A percentile compares a stretch with the other conserved stretches of the same genome.
phyloP scores from a whole-genome alignment of 108 stramenopile species.

The Cyclotella distinguenda region DNA sequence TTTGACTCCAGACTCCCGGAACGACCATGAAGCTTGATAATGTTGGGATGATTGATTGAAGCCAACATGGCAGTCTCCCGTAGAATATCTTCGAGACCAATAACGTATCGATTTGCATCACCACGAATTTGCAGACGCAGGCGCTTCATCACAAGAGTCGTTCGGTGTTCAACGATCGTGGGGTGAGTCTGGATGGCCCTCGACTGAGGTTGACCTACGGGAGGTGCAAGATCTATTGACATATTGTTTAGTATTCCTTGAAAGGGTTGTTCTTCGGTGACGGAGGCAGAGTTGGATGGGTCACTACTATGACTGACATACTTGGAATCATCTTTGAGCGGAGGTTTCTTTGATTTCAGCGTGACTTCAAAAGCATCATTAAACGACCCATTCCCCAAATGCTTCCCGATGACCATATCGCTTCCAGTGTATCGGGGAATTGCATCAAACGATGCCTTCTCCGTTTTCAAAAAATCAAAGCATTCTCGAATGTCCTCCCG shows the following conservation, averaged over 20 bases:
- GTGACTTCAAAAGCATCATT: slow-evolving; percentile 32
- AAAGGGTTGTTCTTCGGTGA: background rate
- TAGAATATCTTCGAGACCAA: slow-evolving; percentile 31
- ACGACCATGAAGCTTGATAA: slow-evolving; percentile 33
- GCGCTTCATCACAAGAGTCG: slow-evolving; percentile 26
- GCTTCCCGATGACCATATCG: slow-evolving; percentile 22
- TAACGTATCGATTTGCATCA: slow-evolving; percentile 14
- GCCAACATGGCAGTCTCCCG: slow-evolving; percentile 36
- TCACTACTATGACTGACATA: no score
- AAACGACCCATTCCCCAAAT: slow-evolving; percentile 33
- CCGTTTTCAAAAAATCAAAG: background rate
- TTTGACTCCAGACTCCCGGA: slow-evolving; percentile 1
- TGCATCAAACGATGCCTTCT: background rate
- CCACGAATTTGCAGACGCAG: slow-evolving; percentile 19
- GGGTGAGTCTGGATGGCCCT: background rate
- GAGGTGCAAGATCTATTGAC: no score
- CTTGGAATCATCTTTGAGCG: no score
- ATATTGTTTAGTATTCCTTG: no score
- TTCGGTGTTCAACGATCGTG: background rate
- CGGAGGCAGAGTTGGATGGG: no score
- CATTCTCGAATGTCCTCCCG: slow-evolving; percentile 3
- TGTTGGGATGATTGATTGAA: slow-evolving; percentile 29
- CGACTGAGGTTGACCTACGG: background rate
- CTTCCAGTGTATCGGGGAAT: slow-evolving; percentile 13
- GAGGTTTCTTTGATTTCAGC: background rate